A percentile compares a stretch with the other conserved stretches of the same genome.
Evolutionary conservation across 768 basidiomycete species (phyloP).

Genomic region (Fomitopsis serialis): DNA sequence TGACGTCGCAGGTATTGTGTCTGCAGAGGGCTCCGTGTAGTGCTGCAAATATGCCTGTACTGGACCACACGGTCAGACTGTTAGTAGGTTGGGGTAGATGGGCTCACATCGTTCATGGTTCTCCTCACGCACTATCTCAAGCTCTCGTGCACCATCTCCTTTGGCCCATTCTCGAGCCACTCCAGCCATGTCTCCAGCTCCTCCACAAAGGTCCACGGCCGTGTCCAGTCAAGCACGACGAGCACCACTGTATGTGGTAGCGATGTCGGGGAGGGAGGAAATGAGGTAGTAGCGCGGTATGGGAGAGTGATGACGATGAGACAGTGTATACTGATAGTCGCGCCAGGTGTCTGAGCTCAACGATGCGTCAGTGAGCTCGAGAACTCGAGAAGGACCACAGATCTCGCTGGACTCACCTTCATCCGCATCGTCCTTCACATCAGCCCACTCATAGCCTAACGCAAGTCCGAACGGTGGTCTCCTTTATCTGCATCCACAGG

Average conservation of each 20-base stretch:
- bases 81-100: conserved; percentile 2
- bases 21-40: conserved; percentile 75
- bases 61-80: conserved; percentile 24
- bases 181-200: conserved; percentile 80
- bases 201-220: conserved; percentile 85
- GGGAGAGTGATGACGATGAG: conserved; percentile 69
- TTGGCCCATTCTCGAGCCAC: conserved; percentile 84
- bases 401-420: conserved; percentile 57
- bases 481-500: conserved; percentile 48
- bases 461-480: conserved; percentile 66
- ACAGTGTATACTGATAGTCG: conserved; percentile 90
- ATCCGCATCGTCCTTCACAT: conserved; percentile 88
- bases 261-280: conserved; percentile 69
- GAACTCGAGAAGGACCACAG: not conserved
- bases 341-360: conserved; percentile 69
- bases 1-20: conserved; percentile 57
- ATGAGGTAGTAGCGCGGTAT: conserved; percentile 68
- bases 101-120: conserved; percentile 73
- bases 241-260: conserved; percentile 72
- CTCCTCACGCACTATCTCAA: conserved; percentile 75
- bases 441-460: conserved; percentile 88
- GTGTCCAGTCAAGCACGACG: conserved; percentile 93
- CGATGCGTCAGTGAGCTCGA: conserved; percentile 4
- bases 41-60: conserved; percentile 89
- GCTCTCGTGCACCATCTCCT: conserved; percentile 63